phyloP scores from a whole-genome alignment of 805 yeast genomes.

The Maudiozyma serrabonitensis region DNA sequence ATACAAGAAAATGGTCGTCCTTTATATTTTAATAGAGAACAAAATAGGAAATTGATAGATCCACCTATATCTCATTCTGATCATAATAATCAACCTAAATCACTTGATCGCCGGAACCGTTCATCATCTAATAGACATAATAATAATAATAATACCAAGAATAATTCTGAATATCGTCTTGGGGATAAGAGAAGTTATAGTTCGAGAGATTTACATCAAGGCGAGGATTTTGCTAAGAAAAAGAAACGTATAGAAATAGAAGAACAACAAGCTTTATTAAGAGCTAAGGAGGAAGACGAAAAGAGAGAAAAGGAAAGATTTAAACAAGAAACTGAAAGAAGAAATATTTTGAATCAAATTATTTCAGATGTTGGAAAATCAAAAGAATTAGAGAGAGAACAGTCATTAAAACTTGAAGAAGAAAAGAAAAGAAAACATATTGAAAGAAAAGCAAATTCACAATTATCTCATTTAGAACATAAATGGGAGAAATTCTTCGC shows the following conservation, averaged over 20 bases:
- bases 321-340: slow-evolving; percentile 21
- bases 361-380: slow-evolving; percentile 17
- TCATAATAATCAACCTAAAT: neutral
- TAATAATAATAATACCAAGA: too few relatives aligned
- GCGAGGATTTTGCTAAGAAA: slow-evolving; percentile 25
- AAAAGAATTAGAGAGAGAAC: slow-evolving; percentile 20
- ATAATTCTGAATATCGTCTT: neutral
- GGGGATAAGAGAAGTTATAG: neutral
- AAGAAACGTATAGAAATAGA: slow-evolving; percentile 22
- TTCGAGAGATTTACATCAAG: slow-evolving; percentile 6
- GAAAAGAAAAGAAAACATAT: slow-evolving; percentile 19
- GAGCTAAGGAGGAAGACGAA: slow-evolving; percentile 19
- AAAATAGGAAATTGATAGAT: slow-evolving; percentile 20
- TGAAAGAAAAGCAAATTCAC: slow-evolving; percentile 10
- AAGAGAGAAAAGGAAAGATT: slow-evolving; percentile 15
- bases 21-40: slow-evolving; percentile 26
- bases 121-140: neutral
- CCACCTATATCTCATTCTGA: slow-evolving; percentile 16
- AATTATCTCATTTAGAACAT: slow-evolving; percentile 16
- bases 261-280: slow-evolving; percentile 18
- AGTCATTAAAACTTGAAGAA: slow-evolving; percentile 8
- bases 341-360: slow-evolving; percentile 10
- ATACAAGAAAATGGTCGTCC: slow-evolving; percentile 29
- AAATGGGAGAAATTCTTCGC: slow-evolving; percentile 49
- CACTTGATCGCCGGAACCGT: neutral